phyloP scores from a whole-genome alignment of 345 rosid genomes.

The thale cress (Arabidopsis thaliana) region TAIR10.1 NC_003070.9:5321501-5322000 shows the following conservation, averaged over 20 bases:
- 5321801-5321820: not conserved
- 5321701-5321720: constrained; percentile 90
- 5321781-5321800: constrained; percentile 19
- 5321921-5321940: constrained; percentile 97
- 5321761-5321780: constrained; percentile 59
- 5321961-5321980: constrained; percentile 74
- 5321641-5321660: constrained; percentile 57
- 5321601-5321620: constrained; percentile 1
- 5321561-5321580: constrained; percentile 11
- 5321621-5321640: constrained; percentile 56
- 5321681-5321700: constrained; percentile 92
- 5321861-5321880: constrained; percentile 67
- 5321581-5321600: constrained; percentile 3
- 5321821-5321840: constrained; percentile 1
- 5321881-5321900: constrained; percentile 72
- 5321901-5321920: constrained; percentile 81
- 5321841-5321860: constrained; percentile 77
- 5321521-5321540: constrained; percentile 74
- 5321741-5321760: constrained; percentile 83
- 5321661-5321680: constrained; percentile 73
- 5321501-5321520: constrained; percentile 80
- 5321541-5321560: constrained; percentile 54
- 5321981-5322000: constrained; percentile 96
- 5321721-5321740: constrained; percentile 85
- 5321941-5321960: constrained; percentile 72